Base-by-base conservation (phyloP, 1,284 basidiomycete genomes). In the Papiliotrema terrestris region DNA sequence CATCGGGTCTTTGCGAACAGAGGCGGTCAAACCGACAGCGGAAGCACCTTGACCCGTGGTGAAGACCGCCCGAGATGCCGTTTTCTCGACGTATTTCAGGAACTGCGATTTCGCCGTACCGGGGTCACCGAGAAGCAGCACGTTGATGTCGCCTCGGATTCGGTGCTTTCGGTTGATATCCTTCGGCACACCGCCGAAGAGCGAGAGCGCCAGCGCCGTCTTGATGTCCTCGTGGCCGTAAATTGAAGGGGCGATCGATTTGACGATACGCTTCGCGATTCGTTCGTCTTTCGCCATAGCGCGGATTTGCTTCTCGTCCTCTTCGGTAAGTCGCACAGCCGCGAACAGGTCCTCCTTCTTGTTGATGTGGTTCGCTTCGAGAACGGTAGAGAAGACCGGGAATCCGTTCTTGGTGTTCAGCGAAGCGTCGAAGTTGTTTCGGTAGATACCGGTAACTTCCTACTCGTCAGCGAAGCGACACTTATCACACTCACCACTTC, bases 171-270 rank as follows among this genome's bases (percentile, higher is more conserved):
- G 86, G 65, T 95, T 94, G 76, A 98, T 90, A 72, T 98, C 91
- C 76, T 98, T 98, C 8, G 89, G 72, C 1, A 97, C 86, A 53
- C 95, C 96, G 19, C 93, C 87, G 62, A 98, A 98, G 19, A 98
- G 83, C 1, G 91, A 93, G 36, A 98, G 83, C 0, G 96, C 94
- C 56, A 98, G 81, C 20, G 94, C 95, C 0, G 95, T 97, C 80
- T 98, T 98, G 82, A 98, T 97, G 74, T 98, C 89, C 69, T 98
- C 93, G 74, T 98, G 96, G 4, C 96, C 95, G 68, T 98, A 98
- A 71, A 98, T 98, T 32, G 92, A 96, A 0, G 95, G 95, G 1
- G 95, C 95, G 54, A 98, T 97, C 22, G 91, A 95, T 78, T 98
- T 99, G 80, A 98, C 83, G 74, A 99, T 96, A 20, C 95, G 87